Evolutionary conservation across 2,329 filamentous ascomycete species (phyloP).

Genomic region (Leptographium galeiforme): DNA sequence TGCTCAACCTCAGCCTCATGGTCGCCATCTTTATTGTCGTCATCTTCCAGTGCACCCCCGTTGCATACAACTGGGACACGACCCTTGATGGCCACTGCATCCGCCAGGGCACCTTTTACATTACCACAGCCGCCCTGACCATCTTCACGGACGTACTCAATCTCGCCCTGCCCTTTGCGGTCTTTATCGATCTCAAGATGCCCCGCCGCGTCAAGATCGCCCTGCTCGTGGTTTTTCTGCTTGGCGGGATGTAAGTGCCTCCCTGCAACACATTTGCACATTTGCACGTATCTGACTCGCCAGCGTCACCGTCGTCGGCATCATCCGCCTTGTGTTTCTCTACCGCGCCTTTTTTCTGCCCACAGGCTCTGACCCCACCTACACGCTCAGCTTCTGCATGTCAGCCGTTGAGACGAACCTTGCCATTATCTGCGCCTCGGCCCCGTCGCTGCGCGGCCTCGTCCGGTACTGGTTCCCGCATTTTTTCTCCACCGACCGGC

Average conservation of each 20-base stretch:
- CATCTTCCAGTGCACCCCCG: constrained; percentile 25
- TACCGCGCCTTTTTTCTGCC: constrained; percentile 19
- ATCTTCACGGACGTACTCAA: constrained; percentile 30
- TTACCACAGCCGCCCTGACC: constrained; percentile 25
- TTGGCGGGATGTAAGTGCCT: constrained; percentile 18
- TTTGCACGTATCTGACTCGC: not conserved
- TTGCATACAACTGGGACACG: constrained; percentile 30
- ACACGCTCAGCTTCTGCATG: constrained; percentile 21
- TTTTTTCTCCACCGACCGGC: constrained; percentile 10
- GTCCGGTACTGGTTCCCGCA: constrained; percentile 11
- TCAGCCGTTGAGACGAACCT: constrained; percentile 27
- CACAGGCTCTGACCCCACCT: constrained; percentile 14
- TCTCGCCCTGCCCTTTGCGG: constrained; percentile 26
- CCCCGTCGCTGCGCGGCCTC: constrained; percentile 21
- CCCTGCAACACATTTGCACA: not conserved
- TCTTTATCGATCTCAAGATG: constrained; percentile 19
- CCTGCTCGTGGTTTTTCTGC: constrained; percentile 18
- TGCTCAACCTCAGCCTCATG: constrained; percentile 19
- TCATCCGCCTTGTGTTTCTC: constrained; percentile 20
- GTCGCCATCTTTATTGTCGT: constrained; percentile 19
- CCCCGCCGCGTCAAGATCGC: constrained; percentile 17
- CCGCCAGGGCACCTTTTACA: constrained; percentile 15
- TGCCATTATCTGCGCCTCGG: constrained; percentile 27
- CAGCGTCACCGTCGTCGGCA: constrained; percentile 22
- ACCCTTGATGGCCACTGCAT: constrained; percentile 26